A percentile compares a stretch with the other conserved stretches of the same genome.
phyloP scores from a whole-genome alignment of 1,284 basidiomycete genomes.

The Boletus mariae region DNA sequence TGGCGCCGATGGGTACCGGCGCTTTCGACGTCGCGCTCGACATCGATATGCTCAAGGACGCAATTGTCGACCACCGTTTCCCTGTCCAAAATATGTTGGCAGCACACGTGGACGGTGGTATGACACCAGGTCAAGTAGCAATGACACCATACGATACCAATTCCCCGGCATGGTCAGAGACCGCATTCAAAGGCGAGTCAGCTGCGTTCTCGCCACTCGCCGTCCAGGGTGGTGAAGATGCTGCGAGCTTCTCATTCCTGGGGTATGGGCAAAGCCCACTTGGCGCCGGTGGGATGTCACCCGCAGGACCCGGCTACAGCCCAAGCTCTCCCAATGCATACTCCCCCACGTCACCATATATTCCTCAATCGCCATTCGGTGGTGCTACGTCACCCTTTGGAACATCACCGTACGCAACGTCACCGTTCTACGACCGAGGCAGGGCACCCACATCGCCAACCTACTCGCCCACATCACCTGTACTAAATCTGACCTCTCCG shows the following conservation, averaged over 20 bases:
- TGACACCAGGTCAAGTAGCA: slow-evolving; percentile 86
- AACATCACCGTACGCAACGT: slow-evolving; percentile 75
- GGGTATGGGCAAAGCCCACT: slow-evolving; percentile 78
- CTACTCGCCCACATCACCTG: slow-evolving; percentile 82
- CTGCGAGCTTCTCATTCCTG: too few relatives aligned
- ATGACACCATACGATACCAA: slow-evolving; percentile 87
- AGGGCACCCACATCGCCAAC: slow-evolving; percentile 74
- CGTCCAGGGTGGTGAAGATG: too few relatives aligned
- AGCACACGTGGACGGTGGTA: slow-evolving; percentile 80
- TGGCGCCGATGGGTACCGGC: slow-evolving; percentile 97
- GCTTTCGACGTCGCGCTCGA: slow-evolving; percentile 95
- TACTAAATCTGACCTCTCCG: slow-evolving; percentile 75
- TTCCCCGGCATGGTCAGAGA: too few relatives aligned
- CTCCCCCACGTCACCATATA: slow-evolving; percentile 85
- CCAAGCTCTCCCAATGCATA: slow-evolving; percentile 81
- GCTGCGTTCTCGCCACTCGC: too few relatives aligned
- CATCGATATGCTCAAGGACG: slow-evolving; percentile 98
- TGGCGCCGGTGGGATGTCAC: slow-evolving; percentile 75
- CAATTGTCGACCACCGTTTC: slow-evolving; percentile 93
- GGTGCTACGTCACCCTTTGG: slow-evolving; percentile 81
- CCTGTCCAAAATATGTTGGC: slow-evolving; percentile 85
- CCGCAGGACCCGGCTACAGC: slow-evolving; percentile 74
- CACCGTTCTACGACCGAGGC: slow-evolving; percentile 72
- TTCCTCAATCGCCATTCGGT: slow-evolving; percentile 80
- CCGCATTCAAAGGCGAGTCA: too few relatives aligned